Evolutionary conservation across 2,329 filamentous ascomycete species (phyloP), one percentile per base, ranked within the genome.

Genomic region (Fusarium pseudonygamai): DNA sequence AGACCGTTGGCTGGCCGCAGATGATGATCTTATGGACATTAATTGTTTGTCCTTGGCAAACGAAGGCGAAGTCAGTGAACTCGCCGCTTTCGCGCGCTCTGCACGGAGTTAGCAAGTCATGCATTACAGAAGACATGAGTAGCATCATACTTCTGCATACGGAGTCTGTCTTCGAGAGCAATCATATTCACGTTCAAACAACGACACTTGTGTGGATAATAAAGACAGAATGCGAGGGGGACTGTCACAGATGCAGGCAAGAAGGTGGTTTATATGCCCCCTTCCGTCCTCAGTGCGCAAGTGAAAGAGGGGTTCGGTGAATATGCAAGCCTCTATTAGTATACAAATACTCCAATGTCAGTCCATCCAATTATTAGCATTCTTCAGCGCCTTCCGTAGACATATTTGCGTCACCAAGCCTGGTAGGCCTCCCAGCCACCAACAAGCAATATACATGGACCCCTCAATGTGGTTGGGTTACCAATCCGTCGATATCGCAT

Each of bases 61-160:
- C 15, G 16, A 71, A 67, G 6, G 36, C 10, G 13, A 71, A 70
- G 47, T 70, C 62, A 0, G 53, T 52, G 26, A 62, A 71, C 13
- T 58, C 52, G 4, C 34, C 57, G 3, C 37, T 58, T 56, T 56
- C 57, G 12, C 42, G 47, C 1, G 45, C 32, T 7, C 28, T 28
- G 6, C 6, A 6, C 28, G 28, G 6, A 0, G 1, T 0, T 24
- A 50, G 30, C 12, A 24, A 36, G 34, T 16, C 26, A 28, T 28
- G 26, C 26, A 28, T 28, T 28, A 9, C 34, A 36, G 34, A 16
- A 1, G 8, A 13, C 0, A 30, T 16, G 0, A 8, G 28, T 1
- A 26, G 7, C 7, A 2, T 2, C 20, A 1, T 10, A 60, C 36
- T 40, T 53, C 15, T 55, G 28, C 36, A 55, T 55, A 7, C 58